Evolutionary conservation across 208 protist species (phyloP).

Genomic region (Crithidia sp.): DNA sequence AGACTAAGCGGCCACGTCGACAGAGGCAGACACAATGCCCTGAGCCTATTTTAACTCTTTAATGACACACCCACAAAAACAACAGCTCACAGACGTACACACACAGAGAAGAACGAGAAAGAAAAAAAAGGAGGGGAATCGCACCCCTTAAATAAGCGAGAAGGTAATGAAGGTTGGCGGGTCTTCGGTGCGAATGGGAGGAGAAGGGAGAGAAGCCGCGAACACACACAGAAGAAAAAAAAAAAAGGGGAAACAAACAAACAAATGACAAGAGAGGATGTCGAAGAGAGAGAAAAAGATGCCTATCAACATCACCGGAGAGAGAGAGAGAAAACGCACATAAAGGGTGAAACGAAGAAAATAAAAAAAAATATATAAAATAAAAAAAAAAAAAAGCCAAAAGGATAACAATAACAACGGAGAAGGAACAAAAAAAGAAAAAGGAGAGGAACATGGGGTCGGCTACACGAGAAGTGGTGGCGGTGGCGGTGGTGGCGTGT

Average conservation of each 20-base stretch:
- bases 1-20: conserved; percentile 73
- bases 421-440: background rate
- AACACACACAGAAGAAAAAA: background rate
- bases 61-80: background rate
- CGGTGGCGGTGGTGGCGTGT: too few relatives aligned
- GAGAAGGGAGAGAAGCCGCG: background rate
- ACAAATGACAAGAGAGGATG: background rate
- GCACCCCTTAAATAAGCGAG: too few relatives aligned
- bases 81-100: background rate
- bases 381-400: background rate
- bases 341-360: background rate
- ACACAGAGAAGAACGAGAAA: too few relatives aligned
- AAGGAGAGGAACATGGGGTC: background rate
- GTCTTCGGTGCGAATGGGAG: background rate
- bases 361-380: conserved; percentile 1
- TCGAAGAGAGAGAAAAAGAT: background rate
- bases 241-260: background rate
- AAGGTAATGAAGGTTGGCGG: too few relatives aligned
- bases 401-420: background rate
- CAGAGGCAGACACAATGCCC: too few relatives aligned
- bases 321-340: background rate
- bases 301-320: background rate
- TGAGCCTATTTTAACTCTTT: background rate
- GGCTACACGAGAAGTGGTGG: too few relatives aligned
- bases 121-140: too few relatives aligned